Base-by-base conservation (phyloP, 2,329 filamentous ascomycete species). In the Microdochium nivale region DNA sequence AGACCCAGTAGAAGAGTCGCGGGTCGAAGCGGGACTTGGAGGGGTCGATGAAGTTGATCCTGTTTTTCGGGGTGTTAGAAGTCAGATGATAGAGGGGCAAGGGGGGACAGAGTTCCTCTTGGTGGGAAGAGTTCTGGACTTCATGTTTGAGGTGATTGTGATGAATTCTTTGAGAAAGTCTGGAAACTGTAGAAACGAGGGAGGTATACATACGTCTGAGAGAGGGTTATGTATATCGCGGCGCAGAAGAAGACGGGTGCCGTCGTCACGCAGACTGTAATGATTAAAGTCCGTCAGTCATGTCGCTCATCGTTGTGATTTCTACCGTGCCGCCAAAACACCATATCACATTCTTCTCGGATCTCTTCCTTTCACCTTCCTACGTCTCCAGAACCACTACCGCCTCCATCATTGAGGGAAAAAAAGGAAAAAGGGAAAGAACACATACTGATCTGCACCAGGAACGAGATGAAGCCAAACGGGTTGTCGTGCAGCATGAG, bases 181-280 rank as follows among this genome's bases (percentile, higher is more conserved):
- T n/a, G n/a, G n/a, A n/a, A n/a, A n/a, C n/a, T n/a, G 33, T 3
- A 37, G 14, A 14, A 37, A 37, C 5, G 33, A 37, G 16, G n/a
- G n/a, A 19, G 3, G 33, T n/a, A n/a, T n/a, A 37, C 33, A 16
- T 37, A 37, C 33, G 33, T 37, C 14, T 37, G n/a, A 7, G 40
- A 44, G 19, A 47, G 46, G 7, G 80, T 84, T 51, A 87, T 76
- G 63, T 87, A 88, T 60, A 87, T 81, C 53, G 80, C 81, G 0
- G 83, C 84, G 25, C 79, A 74, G 60, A 78, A 74, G 63, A 79
- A 82, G 51, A 79, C 77, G 9, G 76, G 76, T 0, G 69, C 75
- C 47, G 77, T 76, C 58, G 76, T 80, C 49, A 87, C 71, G 64
- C 79, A 83, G 54, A 79, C 76, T 80, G 48, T 24, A 27, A 19